Base-by-base conservation (phyloP, 2,329 filamentous ascomycete genomes). In the Penicillium brevicompactum region DNA sequence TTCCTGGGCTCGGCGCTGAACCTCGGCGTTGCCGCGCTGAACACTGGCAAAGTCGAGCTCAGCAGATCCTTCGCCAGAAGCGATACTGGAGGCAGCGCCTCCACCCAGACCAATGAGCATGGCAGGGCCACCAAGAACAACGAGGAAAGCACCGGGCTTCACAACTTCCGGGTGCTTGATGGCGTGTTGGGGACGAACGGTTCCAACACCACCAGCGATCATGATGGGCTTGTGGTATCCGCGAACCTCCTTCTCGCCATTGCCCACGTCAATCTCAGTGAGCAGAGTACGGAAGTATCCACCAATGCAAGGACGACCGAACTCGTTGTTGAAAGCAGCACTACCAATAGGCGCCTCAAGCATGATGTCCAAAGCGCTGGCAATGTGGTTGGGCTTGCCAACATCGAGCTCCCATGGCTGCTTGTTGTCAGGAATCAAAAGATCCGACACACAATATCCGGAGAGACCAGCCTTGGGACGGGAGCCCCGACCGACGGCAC, bases 171-270 rank as follows among this genome's bases (percentile, higher is more conserved):
- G 85, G 59, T 90, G 84, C 77, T 99, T 99, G 56, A 97, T 81
- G 2, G 94, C 93, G 70, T 96, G 90, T 66, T 93, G 87, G 13
- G 94, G 93, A 55, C 94, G 81, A 30, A 97, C 93, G 5, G 90
- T 96, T 46, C 94, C 94, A 34, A 97, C 86, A 70, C 94, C 94
- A 70, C 94, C 94, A 59, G 94, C 94, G 76, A 99, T 91, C 91
- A 97, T 96, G 73, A 96, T 97, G 9, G 94, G 94, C 79, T 99
- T 99, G 77, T 97, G 94, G 72, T 96, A 99, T 22, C 94, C 94
- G 64, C 93, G 84, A 68, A 91, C 84, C 63, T 96, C 91, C 18
- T 81, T 82, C 57, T 83, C 79, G 40, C 84, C 84, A 53, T 84
- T 80, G 43, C 80, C 82, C n/a, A 82, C 74, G 24, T 83, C 80